Base-by-base conservation (phyloP, 1,284 basidiomycete species). In the Ustilago trichophora region DNA sequence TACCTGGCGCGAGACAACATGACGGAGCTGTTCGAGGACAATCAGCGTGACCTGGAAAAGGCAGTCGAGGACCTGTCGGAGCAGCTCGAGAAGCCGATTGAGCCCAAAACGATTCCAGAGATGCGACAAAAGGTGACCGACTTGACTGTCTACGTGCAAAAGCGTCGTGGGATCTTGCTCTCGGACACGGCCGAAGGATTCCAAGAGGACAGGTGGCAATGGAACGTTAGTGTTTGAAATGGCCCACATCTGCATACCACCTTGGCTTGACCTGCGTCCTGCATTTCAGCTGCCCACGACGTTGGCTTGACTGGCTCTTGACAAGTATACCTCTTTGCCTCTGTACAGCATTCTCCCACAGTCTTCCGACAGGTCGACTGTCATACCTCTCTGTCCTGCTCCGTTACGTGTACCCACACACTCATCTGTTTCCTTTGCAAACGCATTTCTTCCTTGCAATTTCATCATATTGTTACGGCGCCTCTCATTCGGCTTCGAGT, bases 11-110 rank as follows among this genome's bases (percentile, higher is more conserved):
- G 87, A 78, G 89, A 92, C 72, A 98, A 97, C 82, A 87, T 91
- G 86, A 98, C 97, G 81, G 91, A 93, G 79, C 84, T 98, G 40
- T 98, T 95, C 75, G 95, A 98, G 83, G 94, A 97, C 83, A 98
- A 98, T 79, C 95, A 98, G 83, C 87, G 91, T 89, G 93, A 98
- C 81, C 85, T 98, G 36, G 95, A 98, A 83, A 87, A 87, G 66
- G 95, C 95, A 0, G 94, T 98, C 3, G 96, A 98, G 80, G 91
- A 95, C 62, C 85, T 98, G 4, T 92, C 92, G 0, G 94, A 95
- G 81, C 84, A 96, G 37, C 85, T 98, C 26, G 95, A 98, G 83
- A 88, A 88, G 41, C 92, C 91, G 19, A 89, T 98, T 64, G 93
- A 97, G 71, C 84, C 89, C 2, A 91, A 93, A 68, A 87, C 86